phyloP scores from a whole-genome alignment of 805 yeast species.

The Candida caryicola region DNA sequence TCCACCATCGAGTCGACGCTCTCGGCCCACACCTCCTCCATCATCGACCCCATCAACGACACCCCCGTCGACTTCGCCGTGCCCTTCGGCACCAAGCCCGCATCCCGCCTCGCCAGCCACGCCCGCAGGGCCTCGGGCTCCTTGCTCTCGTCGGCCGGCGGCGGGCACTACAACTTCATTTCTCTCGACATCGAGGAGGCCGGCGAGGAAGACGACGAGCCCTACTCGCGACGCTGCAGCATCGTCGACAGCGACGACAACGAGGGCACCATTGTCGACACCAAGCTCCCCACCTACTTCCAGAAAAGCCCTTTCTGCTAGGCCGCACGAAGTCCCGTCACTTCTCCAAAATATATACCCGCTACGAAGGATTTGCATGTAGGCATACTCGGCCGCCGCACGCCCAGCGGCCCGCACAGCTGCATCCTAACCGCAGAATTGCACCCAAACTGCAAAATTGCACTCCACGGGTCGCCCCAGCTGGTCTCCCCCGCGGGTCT shows the following conservation, averaged over 20 bases:
- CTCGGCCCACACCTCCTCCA: conserved; percentile 16
- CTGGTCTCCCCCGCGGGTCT: no score
- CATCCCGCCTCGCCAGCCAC: conserved; percentile 11
- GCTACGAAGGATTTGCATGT: no score
- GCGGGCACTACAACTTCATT: conserved; percentile 20
- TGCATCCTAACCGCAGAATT: no score
- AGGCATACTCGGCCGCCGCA: no score
- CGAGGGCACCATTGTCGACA: conserved; percentile 3
- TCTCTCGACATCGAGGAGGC: conserved; percentile 23
- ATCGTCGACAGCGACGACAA: conserved; percentile 5
- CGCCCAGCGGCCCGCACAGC: no score
- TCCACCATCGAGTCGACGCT: conserved; percentile 24
- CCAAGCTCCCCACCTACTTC: conserved; percentile 5
- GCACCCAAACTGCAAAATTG: no score
- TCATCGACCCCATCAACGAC: conserved; percentile 39
- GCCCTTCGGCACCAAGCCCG: conserved; percentile 14
- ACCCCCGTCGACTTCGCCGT: conserved; percentile 37
- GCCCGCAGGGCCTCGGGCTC: conserved; percentile 20
- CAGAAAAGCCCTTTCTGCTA: conserved; percentile 13
- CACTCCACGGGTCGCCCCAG: no score
- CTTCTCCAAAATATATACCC: no score
- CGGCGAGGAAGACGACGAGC: conserved; percentile 19
- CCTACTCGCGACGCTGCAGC: conserved; percentile 2
- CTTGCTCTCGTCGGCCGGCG: conserved; percentile 20
- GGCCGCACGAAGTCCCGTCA: no score